phyloP scores from a whole-genome alignment of 139 green algal species.

The Auxenochlorella pyrenoidosa region DNA sequence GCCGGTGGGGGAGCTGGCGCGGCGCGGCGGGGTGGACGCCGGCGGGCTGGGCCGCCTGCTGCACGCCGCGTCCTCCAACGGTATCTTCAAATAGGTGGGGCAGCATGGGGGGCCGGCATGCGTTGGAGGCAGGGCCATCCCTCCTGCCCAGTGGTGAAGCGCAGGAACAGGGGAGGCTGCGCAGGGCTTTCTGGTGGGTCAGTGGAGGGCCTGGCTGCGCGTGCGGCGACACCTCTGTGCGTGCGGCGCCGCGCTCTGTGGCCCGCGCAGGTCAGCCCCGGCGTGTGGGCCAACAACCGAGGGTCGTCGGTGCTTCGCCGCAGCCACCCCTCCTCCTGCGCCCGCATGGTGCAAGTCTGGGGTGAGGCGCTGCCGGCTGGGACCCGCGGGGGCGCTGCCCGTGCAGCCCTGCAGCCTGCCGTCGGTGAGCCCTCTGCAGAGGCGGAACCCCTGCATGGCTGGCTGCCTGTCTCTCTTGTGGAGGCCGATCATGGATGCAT shows the following conservation, averaged over 20 bases:
- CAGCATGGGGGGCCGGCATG: background rate
- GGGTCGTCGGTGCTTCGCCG: constrained; percentile 2
- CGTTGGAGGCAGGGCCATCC: too few relatives aligned
- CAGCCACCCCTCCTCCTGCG: background rate
- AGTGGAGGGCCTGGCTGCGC: too few relatives aligned
- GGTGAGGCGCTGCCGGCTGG: background rate
- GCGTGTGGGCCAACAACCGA: constrained; percentile 18
- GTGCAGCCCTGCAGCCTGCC: too few relatives aligned
- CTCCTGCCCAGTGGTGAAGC: too few relatives aligned
- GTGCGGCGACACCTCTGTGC: too few relatives aligned
- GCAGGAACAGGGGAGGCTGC: too few relatives aligned
- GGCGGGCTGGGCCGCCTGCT: constrained; percentile 2
- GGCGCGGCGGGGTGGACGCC: background rate
- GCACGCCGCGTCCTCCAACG: background rate
- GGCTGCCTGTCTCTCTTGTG: too few relatives aligned
- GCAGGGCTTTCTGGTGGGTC: too few relatives aligned
- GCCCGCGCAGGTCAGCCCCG: background rate
- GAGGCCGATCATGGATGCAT: too few relatives aligned
- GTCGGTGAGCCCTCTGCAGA: too few relatives aligned
- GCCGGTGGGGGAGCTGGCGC: background rate
- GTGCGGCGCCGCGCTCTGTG: background rate
- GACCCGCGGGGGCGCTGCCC: too few relatives aligned
- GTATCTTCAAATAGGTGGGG: background rate
- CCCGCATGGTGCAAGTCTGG: background rate
- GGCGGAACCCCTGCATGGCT: too few relatives aligned